phyloP scores from a whole-genome alignment of 768 basidiomycete species.

The Neoboletus magnificus region DNA sequence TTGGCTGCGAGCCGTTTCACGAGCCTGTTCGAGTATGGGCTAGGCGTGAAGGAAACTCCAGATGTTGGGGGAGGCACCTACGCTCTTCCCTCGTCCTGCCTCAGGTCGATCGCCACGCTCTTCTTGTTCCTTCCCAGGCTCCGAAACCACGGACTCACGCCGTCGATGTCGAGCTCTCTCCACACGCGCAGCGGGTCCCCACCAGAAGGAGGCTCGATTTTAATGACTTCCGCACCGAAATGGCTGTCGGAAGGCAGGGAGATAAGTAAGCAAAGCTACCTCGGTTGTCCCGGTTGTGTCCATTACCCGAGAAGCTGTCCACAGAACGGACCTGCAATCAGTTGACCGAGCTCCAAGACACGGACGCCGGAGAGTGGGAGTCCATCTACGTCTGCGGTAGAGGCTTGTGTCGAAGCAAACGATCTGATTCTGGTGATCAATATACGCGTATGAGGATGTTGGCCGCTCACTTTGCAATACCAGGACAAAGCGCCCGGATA shows the following conservation, averaged over 20 bases:
- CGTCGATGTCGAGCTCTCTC: conserved; percentile 68
- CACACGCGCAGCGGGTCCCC: conserved; percentile 71
- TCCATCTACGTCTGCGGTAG: conserved; percentile 11
- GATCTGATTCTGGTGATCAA: conserved; percentile 1
- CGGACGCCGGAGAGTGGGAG: conserved; percentile 63
- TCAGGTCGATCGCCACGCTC: conserved; percentile 64
- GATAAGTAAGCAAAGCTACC: background rate
- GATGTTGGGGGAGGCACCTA: conserved; percentile 23
- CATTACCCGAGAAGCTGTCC: conserved; percentile 67
- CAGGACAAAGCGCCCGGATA: background rate
- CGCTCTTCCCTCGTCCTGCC: conserved; percentile 54
- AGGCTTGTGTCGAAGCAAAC: conserved; percentile 4
- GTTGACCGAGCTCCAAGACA: conserved; percentile 65
- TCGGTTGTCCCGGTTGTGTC: background rate
- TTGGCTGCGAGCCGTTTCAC: conserved; percentile 58
- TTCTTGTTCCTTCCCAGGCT: conserved; percentile 73
- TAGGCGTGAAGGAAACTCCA: background rate
- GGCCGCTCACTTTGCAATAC: conserved; percentile 1
- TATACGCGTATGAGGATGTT: background rate
- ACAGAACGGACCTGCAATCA: conserved; percentile 71
- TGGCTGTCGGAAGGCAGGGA: conserved; percentile 41
- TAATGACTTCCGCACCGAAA: conserved; percentile 72
- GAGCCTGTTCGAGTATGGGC: conserved; percentile 38
- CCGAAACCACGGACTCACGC: conserved; percentile 71
- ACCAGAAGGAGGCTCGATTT: conserved; percentile 58